Base-by-base conservation (phyloP, 352 stramenopile species). In the Globisporangium okanoganense region DNA sequence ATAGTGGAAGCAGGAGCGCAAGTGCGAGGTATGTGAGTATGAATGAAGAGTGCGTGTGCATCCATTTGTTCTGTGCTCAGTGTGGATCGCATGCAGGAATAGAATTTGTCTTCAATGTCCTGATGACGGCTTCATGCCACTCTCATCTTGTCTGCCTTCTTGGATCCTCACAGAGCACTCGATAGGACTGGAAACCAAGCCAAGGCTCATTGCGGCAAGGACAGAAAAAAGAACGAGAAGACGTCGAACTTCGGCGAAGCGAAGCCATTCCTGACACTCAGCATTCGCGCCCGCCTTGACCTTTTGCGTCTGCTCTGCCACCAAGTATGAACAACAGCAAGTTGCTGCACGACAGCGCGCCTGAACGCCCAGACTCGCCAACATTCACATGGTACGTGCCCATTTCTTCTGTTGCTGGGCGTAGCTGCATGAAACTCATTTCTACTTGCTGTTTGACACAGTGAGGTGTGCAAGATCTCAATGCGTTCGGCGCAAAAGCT, bases 391-490 rank as follows among this genome's bases (percentile, higher is more conserved):
- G 82, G 82, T 92, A 70, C 27, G 71, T 47, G 29, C 7, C 8
- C 25, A 27, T 22, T n/a, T 5, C 8, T 45, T 63, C 4, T 29
- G 20, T 14, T 2, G 18, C 20, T 33, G 29, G n/a, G 9, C n/a
- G 2, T 27, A 41, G 2, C 24, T 51, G 33, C 5, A 2, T 57
- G 36, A 73, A 27, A 69, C 27, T 55, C 29, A 18, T 29, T 35
- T 16, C 16, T 0, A 25, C 9, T 35, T 47, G 20, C 20, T 61
- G 29, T 67, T 62, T n/a, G 16, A 45, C 14, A 44, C 38, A 94
- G 85, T 55, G 85, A 95, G 65, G 85, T 95, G 56, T 95, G 86
- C 71, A 92, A 95, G 65, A 94, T 95, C 58, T 92, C 84, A 33
- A 79, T 95, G 58, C 84, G 86, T 18, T 95, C 86, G 10, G 86